These are phyloP conservation scores for Chaetomium sp. DNA, from an alignment of 2,329 filamentous ascomycete genomes.

Conservation along the genomic window DNA sequence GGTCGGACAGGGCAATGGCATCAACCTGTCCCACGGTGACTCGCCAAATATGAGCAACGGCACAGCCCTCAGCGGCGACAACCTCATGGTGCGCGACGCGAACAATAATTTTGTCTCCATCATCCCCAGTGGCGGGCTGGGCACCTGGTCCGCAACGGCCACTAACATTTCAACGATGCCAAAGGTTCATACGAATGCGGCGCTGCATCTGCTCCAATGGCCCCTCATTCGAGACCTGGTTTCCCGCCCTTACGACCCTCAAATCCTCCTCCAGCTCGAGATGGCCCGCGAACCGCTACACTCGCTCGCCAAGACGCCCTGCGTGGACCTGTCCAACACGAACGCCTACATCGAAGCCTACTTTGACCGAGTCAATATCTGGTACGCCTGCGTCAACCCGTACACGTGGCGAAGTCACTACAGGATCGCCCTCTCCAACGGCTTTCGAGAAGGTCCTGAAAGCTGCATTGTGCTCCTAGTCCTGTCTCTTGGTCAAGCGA, in stretches of 20 bases:
- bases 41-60: slow-evolving; percentile 61
- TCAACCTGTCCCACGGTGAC: slow-evolving; percentile 49
- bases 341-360: slow-evolving; percentile 71
- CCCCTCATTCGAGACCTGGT: slow-evolving; percentile 74
- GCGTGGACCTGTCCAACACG: slow-evolving; percentile 67
- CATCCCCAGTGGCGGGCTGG: slow-evolving; percentile 59
- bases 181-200: slow-evolving; percentile 75
- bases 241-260: slow-evolving; percentile 69
- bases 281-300: slow-evolving; percentile 72
- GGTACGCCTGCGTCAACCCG: slow-evolving; percentile 81
- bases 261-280: slow-evolving; percentile 74
- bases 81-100: slow-evolving; percentile 40
- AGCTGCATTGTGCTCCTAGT: slow-evolving; percentile 78
- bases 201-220: slow-evolving; percentile 72
- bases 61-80: slow-evolving; percentile 54
- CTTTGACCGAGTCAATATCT: slow-evolving; percentile 74
- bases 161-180: slow-evolving; percentile 80
- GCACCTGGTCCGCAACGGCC: slow-evolving; percentile 57
- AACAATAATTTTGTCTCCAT: slow-evolving; percentile 43
- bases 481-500: slow-evolving; percentile 69
- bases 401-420: slow-evolving; percentile 75
- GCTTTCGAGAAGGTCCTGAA: slow-evolving; percentile 71
- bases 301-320: slow-evolving; percentile 56
- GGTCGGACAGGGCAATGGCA: slow-evolving; percentile 43
- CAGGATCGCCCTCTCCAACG: slow-evolving; percentile 64